Evolutionary conservation across 2,329 filamentous ascomycete genomes (phyloP).

Genomic region (Hirsutella minnesotensis): DNA sequence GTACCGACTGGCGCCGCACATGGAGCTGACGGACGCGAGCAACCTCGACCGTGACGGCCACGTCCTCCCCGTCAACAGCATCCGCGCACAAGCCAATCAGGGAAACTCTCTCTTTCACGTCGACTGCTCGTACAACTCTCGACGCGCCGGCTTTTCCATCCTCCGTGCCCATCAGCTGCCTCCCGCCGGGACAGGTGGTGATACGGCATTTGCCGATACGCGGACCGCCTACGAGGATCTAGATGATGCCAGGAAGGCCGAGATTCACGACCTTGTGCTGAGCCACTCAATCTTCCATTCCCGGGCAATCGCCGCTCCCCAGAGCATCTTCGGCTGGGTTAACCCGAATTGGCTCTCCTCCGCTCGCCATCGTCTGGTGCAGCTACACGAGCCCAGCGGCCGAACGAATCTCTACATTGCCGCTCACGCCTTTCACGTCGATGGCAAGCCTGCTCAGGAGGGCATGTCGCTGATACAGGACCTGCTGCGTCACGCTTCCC

Average conservation of each 20-base stretch:
- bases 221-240: not conserved
- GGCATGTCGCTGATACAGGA: not conserved
- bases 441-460: not conserved
- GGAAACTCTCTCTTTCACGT: constrained; percentile 2
- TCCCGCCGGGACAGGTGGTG: not conserved
- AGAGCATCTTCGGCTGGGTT: not conserved
- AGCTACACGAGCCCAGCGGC: not conserved
- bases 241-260: not conserved
- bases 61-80: not conserved
- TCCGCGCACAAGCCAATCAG: not conserved
- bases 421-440: not conserved
- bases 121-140: constrained; percentile 1
- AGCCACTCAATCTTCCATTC: not conserved
- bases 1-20: not conserved
- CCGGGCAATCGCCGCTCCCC: not conserved
- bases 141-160: not conserved
- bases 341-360: not conserved
- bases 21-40: not conserved
- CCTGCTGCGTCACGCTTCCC: not conserved
- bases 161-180: constrained; percentile 1
- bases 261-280: not conserved
- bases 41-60: not conserved
- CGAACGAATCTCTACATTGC: constrained; percentile 1
- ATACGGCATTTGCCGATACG: constrained; percentile 1
- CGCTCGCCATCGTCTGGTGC: not conserved